Evolutionary conservation across 768 basidiomycete genomes (phyloP).

Genomic region (Tylopilus balloui): DNA sequence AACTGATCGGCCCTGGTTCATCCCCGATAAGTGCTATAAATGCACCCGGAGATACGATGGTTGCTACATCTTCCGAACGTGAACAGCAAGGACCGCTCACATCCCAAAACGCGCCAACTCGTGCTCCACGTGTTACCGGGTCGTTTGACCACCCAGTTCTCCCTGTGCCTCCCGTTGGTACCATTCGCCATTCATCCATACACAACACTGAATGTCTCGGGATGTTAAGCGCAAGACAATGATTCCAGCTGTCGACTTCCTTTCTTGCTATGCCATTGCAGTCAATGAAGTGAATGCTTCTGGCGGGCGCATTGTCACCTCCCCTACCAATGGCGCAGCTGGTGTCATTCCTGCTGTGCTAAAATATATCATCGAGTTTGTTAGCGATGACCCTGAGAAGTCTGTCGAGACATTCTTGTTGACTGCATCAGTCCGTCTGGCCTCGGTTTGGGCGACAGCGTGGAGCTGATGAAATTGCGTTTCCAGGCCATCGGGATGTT

Average conservation of each 20-base stretch:
- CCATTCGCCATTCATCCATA: neutral
- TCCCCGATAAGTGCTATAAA: constrained; percentile 23
- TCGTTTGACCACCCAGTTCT: constrained; percentile 75
- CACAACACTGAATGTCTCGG: neutral
- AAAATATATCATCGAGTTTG: constrained; percentile 89
- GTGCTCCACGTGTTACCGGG: constrained; percentile 54
- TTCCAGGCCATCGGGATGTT: constrained; percentile 85
- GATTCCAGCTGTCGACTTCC: constrained; percentile 90
- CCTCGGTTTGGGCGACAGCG: neutral
- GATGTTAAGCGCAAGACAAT: constrained; percentile 67
- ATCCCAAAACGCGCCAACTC: constrained; percentile 9
- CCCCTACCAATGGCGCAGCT: constrained; percentile 89
- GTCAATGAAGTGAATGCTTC: constrained; percentile 94
- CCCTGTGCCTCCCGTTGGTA: constrained; percentile 76
- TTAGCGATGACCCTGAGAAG: constrained; percentile 87
- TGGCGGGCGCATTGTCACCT: constrained; percentile 92
- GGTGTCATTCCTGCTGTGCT: constrained; percentile 91
- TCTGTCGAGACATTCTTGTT: constrained; percentile 85
- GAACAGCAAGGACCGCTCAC: constrained; percentile 4
- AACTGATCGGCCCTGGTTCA: constrained; percentile 32
- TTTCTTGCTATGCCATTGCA: constrained; percentile 91
- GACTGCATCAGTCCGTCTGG: constrained; percentile 67
- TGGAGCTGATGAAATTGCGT: constrained; percentile 8
- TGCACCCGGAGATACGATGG: constrained; percentile 15
- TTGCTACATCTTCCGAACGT: neutral